Conservation (phyloP, 108 stramenopile genomes). For the Cyclostephanos invisitatus region DNA sequence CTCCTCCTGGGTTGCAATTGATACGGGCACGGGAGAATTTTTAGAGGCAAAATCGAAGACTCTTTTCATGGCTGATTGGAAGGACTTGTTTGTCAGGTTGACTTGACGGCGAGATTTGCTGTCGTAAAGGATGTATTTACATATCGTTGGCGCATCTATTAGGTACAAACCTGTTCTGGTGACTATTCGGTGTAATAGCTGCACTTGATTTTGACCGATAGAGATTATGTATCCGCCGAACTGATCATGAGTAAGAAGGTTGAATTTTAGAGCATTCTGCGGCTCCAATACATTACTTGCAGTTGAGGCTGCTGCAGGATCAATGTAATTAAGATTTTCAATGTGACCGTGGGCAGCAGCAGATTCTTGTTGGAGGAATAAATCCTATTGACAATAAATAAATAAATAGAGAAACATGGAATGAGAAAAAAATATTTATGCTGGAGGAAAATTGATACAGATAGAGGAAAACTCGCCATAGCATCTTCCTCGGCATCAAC, state of each 20-base stretch:
- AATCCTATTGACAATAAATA: conserved; percentile 12
- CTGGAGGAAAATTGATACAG: neutral
- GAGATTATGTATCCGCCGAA: conserved; percentile 78
- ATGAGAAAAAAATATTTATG: neutral
- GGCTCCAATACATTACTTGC: conserved; percentile 10
- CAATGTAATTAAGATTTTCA: conserved; percentile 25
- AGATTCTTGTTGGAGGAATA: conserved; percentile 45
- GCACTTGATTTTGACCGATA: conserved; percentile 72
- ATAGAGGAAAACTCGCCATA: conserved; percentile 14
- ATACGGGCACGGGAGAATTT: conserved; percentile 4
- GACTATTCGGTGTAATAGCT: conserved; percentile 70
- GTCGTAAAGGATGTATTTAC: conserved; percentile 69
- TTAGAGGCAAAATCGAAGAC: conserved; percentile 29
- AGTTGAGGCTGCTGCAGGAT: conserved; percentile 15
- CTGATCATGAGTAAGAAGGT: conserved; percentile 62
- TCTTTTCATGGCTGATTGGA: conserved; percentile 75
- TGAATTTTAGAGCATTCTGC: conserved; percentile 67
- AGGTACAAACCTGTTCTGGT: conserved; percentile 73
- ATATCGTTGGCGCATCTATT: conserved; percentile 64
- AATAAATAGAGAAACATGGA: neutral
- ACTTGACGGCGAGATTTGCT: conserved; percentile 41
- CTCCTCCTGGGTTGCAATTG: conserved; percentile 45
- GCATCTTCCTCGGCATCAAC: conserved; percentile 41
- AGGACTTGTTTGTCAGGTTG: conserved; percentile 71
- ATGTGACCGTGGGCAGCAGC: conserved; percentile 7